Percentiles rank a stretch among this genome's conserved stretches.
Conservation (phyloP, 371 early-diverging fungal genomes). For the Apophysomyces sp. region DNA sequence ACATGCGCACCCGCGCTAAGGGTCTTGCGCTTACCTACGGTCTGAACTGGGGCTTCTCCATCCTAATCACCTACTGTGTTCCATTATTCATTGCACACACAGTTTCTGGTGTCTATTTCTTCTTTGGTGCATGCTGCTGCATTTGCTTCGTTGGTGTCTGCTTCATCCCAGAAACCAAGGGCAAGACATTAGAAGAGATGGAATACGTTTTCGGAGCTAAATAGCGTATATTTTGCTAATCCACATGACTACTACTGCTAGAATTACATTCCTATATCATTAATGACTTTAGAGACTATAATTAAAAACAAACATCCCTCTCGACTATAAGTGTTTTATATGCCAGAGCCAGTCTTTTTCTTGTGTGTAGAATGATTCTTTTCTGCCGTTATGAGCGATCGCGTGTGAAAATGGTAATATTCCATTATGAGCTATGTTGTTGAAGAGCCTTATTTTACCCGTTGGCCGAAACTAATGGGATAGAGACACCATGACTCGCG, state of each 20-base stretch:
- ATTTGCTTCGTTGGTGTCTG: constrained; percentile 43
- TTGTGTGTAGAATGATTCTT: too few relatives aligned
- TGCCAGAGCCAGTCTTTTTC: too few relatives aligned
- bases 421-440: too few relatives aligned
- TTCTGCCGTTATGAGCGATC: too few relatives aligned
- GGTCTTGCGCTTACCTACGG: constrained; percentile 50
- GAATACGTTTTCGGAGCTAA: constrained; percentile 52
- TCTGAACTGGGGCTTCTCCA: constrained; percentile 64
- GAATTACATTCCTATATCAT: neutral
- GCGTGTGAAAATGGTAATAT: too few relatives aligned
- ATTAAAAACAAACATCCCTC: too few relatives aligned
- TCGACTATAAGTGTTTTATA: too few relatives aligned
- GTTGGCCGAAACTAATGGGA: too few relatives aligned
- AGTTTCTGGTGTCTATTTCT: constrained; percentile 53
- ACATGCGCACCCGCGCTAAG: constrained; percentile 49
- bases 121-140: constrained; percentile 50
- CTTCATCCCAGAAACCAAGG: constrained; percentile 55
- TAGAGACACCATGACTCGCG: too few relatives aligned
- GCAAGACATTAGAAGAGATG: constrained; percentile 56
- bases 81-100: constrained; percentile 58
- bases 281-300: too few relatives aligned
- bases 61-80: constrained; percentile 42
- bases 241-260: neutral
- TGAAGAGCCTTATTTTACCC: too few relatives aligned
- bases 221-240: neutral